Conservation (phyloP, 2,329 filamentous ascomycete genomes). For the Fusarium citri region DNA sequence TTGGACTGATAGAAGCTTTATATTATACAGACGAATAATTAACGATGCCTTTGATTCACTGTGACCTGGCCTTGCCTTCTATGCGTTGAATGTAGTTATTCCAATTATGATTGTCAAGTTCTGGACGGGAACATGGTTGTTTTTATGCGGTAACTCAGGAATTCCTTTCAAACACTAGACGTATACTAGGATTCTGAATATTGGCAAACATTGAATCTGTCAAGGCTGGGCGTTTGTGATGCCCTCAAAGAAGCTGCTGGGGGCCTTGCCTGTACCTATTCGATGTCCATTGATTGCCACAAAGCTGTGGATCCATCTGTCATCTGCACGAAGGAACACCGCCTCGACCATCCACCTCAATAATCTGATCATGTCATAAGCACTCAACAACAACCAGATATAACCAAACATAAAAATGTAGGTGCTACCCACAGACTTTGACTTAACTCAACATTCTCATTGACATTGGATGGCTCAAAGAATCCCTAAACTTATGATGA, state of each 20-base stretch:
- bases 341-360: neutral
- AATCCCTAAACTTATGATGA: conserved; percentile 31
- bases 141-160: neutral
- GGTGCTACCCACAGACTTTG: neutral
- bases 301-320: neutral
- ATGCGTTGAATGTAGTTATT: neutral
- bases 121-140: neutral
- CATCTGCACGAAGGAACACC: neutral
- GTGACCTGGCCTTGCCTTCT: neutral
- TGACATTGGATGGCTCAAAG: neutral
- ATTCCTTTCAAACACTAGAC: neutral
- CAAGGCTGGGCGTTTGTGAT: neutral
- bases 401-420: neutral
- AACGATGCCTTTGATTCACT: neutral
- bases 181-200: neutral
- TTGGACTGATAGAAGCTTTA: conserved; percentile 42
- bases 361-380: neutral
- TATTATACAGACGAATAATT: conserved; percentile 41
- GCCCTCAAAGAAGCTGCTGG: neutral
- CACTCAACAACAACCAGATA: neutral
- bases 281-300: conserved; percentile 4
- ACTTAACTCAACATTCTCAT: neutral
- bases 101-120: neutral
- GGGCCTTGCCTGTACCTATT: neutral
- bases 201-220: neutral